Percentiles rank a stretch among this genome's conserved stretches.
Evolutionary conservation across 1,284 basidiomycete species (phyloP).

Genomic region (Exobasidium rhododendri): DNA sequence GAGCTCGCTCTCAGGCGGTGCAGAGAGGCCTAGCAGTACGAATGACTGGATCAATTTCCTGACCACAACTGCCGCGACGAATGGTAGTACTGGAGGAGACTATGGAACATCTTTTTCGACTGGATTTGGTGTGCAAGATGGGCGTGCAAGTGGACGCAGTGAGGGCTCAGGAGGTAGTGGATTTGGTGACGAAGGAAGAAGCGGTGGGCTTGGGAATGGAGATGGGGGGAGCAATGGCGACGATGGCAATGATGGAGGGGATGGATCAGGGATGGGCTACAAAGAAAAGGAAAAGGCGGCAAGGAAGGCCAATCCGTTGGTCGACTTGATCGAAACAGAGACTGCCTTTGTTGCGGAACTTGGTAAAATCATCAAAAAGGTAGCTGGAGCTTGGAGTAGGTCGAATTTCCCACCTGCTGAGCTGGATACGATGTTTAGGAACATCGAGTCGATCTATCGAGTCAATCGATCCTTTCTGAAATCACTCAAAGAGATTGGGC

Average conservation of each 20-base stretch:
- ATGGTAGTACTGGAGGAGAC: neutral
- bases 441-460: slow-evolving; percentile 85
- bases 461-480: slow-evolving; percentile 71
- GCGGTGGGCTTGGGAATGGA: neutral
- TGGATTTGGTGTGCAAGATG: neutral
- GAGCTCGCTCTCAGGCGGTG: too few relatives aligned
- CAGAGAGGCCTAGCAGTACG: too few relatives aligned
- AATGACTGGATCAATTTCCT: neutral
- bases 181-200: neutral
- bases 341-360: slow-evolving; percentile 87
- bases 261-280: slow-evolving; percentile 5
- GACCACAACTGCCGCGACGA: neutral
- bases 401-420: slow-evolving; percentile 87
- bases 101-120: neutral
- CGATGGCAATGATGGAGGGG: slow-evolving; percentile 8
- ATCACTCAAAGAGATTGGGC: slow-evolving; percentile 87
- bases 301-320: slow-evolving; percentile 67
- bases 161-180: neutral
- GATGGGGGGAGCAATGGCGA: neutral
- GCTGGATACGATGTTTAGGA: slow-evolving; percentile 89
- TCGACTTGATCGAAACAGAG: slow-evolving; percentile 91
- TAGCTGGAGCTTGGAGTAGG: slow-evolving; percentile 93
- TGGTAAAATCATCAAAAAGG: slow-evolving; percentile 88
- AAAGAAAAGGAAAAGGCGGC: slow-evolving; percentile 14
- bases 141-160: neutral